Base-by-base conservation (phyloP, 176 grass and related monocot species). In the Thalia dealbata region DNA sequence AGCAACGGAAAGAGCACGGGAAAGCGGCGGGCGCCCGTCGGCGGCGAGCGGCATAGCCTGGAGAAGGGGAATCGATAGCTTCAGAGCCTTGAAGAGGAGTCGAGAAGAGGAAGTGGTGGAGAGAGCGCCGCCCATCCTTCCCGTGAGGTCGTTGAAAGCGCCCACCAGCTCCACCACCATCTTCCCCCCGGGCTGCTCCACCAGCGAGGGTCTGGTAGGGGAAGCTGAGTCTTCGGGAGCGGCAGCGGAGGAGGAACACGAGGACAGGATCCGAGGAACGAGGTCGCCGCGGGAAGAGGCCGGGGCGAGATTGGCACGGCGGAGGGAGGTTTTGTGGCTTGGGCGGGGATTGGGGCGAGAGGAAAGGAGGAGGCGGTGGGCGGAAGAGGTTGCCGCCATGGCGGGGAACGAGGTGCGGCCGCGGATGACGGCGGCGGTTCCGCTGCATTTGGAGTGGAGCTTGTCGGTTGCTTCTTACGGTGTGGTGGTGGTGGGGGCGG, bases 81-180 rank as follows among this genome's bases (percentile, higher is more conserved):
- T 96, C 48, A 96, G 82, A 46, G 86, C 79, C 61, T 78, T 88
- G 72, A 96, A 96, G 74, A 96, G 84, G 19, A 96, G 82, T 65
- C 83, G 70, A 75, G 92, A 92, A 26, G 92, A 96, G 10, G 86
- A 89, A 32, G 89, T 81, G 21, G 89, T 92, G 10, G 85, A 84
- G 28, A 91, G 83, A 11, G 73, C 83, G 65, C 81, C 78, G 32
- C 82, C 86, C 92, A 96, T 96, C 68, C 92, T 73, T 61, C 72
- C 76, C 8, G 80, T 90, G 2, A 96, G 86, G 60, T 96, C 89
- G 75, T 92, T 90, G 76, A 92, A 96, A n/a, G 87, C 87, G 3
- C 86, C 82, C 52, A 96, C 92, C 61, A 96, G 79, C 80, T 96
- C 89, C 41, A 82, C 92, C 75, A 96, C 89, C 70, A 96, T 86